A percentile compares a stretch with the other conserved stretches of the same genome.
phyloP scores from a whole-genome alignment of 2,329 filamentous ascomycete genomes.

The Calcarisporium arbuscula region DNA sequence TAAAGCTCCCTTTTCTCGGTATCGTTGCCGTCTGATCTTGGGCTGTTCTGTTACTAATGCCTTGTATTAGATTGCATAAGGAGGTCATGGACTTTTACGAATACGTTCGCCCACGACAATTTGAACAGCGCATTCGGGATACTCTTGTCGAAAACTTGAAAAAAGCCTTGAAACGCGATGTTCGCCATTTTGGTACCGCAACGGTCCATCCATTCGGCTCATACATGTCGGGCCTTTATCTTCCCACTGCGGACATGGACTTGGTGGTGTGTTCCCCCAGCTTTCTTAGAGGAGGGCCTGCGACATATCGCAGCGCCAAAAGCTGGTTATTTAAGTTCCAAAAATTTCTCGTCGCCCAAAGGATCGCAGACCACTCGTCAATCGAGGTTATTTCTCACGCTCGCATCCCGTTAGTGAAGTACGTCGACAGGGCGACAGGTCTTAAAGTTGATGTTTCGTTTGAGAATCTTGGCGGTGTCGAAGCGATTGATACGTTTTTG shows the following conservation, averaged over 20 bases:
- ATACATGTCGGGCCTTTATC: conserved; percentile 73
- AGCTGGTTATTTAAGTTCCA: conserved; percentile 57
- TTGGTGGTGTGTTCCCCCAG: conserved; percentile 65
- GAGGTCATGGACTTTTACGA: conserved; percentile 88
- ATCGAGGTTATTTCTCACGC: conserved; percentile 67
- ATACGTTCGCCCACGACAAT: conserved; percentile 69
- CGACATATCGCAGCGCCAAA: conserved; percentile 42
- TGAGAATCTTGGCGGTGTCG: conserved; percentile 78
- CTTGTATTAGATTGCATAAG: conserved; percentile 63
- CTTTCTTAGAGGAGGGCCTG: conserved; percentile 47
- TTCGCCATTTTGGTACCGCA: conserved; percentile 48
- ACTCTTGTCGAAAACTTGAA: conserved; percentile 67
- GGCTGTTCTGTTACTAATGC: conserved; percentile 1
- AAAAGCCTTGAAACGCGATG: conserved; percentile 45
- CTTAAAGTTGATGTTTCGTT: conserved; percentile 91
- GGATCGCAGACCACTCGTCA: conserved; percentile 50
- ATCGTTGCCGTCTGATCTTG: too few relatives aligned
- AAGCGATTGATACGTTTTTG: conserved; percentile 73
- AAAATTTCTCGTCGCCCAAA: conserved; percentile 47
- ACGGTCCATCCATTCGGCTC: conserved; percentile 81
- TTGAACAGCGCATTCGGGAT: conserved; percentile 69
- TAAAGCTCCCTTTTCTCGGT: too few relatives aligned
- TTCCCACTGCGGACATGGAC: conserved; percentile 83
- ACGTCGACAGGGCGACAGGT: conserved; percentile 68
- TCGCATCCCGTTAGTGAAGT: conserved; percentile 90